Conservation (phyloP, 768 basidiomycete genomes). For the Mycena floridula region DNA sequence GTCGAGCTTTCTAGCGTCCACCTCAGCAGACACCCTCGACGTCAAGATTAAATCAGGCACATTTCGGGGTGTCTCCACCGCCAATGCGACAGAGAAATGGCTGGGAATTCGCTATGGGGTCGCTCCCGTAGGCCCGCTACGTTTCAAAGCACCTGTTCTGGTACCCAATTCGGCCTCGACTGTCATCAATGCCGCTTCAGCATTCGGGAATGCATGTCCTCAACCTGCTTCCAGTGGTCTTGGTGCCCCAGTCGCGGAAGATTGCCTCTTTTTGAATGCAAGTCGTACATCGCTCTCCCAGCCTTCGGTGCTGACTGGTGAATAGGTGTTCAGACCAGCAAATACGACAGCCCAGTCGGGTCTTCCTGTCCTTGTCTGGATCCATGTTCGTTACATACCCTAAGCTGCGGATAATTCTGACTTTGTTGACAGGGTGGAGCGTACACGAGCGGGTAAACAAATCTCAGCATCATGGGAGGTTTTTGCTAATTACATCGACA, state of each 20-base stretch:
- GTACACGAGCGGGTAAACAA: conserved; percentile 34
- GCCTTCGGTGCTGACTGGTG: neutral
- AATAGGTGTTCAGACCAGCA: conserved; percentile 30
- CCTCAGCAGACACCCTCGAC: conserved; percentile 20
- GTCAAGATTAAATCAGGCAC: conserved; percentile 35
- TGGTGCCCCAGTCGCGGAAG: conserved; percentile 41
- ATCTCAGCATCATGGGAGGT: neutral
- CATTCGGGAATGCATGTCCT: conserved; percentile 52
- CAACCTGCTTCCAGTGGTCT: conserved; percentile 31
- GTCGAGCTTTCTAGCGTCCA: neutral
- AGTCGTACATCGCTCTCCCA: conserved; percentile 3
- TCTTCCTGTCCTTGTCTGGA: conserved; percentile 33
- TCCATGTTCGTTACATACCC: conserved; percentile 19
- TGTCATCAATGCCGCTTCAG: conserved; percentile 29
- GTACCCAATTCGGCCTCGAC: conserved; percentile 23
- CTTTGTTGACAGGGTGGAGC: conserved; percentile 38
- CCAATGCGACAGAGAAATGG: conserved; percentile 47
- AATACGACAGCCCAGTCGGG: conserved; percentile 18
- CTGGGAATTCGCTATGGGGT: conserved; percentile 57
- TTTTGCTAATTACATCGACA: conserved; percentile 14
- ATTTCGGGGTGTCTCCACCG: conserved; percentile 37
- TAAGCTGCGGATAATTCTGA: neutral
- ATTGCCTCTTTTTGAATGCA: conserved; percentile 53
- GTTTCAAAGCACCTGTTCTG: conserved; percentile 50
- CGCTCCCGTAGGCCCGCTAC: conserved; percentile 47